Base-by-base conservation (phyloP, 805 yeast genomes). In the Monosporozyma solicola region DNA sequence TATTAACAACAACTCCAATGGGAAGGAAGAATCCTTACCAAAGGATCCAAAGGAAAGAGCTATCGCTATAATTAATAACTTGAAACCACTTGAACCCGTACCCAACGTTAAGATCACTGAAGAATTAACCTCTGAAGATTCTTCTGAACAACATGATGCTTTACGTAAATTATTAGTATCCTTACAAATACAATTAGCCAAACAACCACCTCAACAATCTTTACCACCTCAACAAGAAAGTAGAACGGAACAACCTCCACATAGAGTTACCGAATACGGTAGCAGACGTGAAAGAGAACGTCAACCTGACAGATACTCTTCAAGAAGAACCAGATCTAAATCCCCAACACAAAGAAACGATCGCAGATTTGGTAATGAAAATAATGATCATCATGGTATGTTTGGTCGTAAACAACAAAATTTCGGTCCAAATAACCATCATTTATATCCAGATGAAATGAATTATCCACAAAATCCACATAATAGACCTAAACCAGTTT, bases 391-490 rank as follows among this genome's bases (percentile, higher is more conserved):
- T 24, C 43, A 47, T 24, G 16, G 29, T 16, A 22, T 22, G 9
- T 33, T 37, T 22, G 41, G 47, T 29, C 41, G 39, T 31, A 41
- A n/a, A 29, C 46, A 49, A 29, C 43, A 50, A 35, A 37, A 32
- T 16, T 51, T 59, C 29, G 62, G 60, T 47, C 52, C 63, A 1
- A 68, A 67, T 48, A 67, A 66, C 37, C 72, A 67, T 54, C 70
- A 67, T 47, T 53, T 68, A 35, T 65, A 64, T 51, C 70, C 71
- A 7, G 69, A 83, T 51, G 94, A 87, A 68, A 71, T 73, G 60
- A 87, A 87, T 64, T 70, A 76, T 5, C 87, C 87, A 41, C 84
- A 87, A 2, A 84, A 83, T 50, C 83, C 86, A 2, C 90, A 87
- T 69, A 86, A 73, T 68, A 81, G 95, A 69, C 84, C 84, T n/a